These are phyloP conservation scores for Suillus spraguei DNA, from an alignment of 768 basidiomycete genomes.

Conservation along the genomic window DNA sequence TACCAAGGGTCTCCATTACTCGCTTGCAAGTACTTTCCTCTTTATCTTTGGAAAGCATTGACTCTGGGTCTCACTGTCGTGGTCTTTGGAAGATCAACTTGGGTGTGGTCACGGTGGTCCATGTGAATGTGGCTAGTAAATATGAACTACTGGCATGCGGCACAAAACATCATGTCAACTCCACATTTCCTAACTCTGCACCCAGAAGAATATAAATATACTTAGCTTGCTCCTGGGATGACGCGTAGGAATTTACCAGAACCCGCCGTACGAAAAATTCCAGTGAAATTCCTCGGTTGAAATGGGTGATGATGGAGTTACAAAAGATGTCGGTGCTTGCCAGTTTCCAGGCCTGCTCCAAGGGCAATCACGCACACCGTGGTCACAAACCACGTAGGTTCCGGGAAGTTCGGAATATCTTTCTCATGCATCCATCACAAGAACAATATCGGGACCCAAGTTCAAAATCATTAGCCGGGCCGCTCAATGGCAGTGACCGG, in stretches of 20 bases:
- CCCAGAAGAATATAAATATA: conserved; percentile 73
- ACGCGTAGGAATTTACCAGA: conserved; percentile 78
- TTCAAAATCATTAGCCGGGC: background rate
- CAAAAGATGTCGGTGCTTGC: conserved; percentile 75
- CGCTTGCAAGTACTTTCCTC: background rate
- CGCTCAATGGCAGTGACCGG: background rate
- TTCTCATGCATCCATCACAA: conserved; percentile 27
- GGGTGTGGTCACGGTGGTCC: conserved; percentile 72
- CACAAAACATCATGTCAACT: conserved; percentile 60
- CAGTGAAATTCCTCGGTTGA: background rate
- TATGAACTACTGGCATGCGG: conserved; percentile 63
- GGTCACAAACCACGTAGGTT: background rate
- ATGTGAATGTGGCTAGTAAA: conserved; percentile 86
- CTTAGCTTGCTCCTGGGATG: conserved; percentile 62
- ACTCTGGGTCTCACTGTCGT: conserved; percentile 56
- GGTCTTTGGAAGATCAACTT: conserved; percentile 64
- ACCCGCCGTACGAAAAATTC: conserved; percentile 44
- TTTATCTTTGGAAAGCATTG: background rate
- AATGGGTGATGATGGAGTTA: background rate
- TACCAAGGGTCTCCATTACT: background rate
- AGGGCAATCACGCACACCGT: conserved; percentile 59
- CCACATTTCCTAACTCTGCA: conserved; percentile 87
- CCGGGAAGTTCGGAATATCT: conserved; percentile 33
- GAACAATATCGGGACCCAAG: conserved; percentile 8
- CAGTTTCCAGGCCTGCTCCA: conserved; percentile 79